phyloP scores from a whole-genome alignment of 1,284 basidiomycete species.

The Pulchroboletus neoregius region DNA sequence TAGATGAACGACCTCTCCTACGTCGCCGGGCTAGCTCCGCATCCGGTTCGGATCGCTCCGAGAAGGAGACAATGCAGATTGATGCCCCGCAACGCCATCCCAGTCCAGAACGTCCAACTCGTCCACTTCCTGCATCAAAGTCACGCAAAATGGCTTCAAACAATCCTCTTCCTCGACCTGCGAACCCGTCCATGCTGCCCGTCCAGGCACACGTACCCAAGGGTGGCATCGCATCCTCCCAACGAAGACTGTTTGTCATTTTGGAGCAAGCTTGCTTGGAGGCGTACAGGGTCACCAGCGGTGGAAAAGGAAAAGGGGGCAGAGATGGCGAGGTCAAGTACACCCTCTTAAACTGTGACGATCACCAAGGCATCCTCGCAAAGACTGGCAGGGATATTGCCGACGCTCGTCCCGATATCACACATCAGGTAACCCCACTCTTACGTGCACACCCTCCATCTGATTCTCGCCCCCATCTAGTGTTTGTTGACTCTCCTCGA shows the following conservation, averaged over 20 bases:
- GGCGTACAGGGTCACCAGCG: slow-evolving; percentile 82
- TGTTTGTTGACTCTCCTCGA: slow-evolving; percentile 96
- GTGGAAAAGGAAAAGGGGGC: slow-evolving; percentile 49
- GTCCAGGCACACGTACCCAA: slow-evolving; percentile 77
- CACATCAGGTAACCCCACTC: slow-evolving; percentile 76
- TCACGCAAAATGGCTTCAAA: slow-evolving; percentile 40
- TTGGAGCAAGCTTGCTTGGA: slow-evolving; percentile 94
- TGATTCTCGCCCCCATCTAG: slow-evolving; percentile 38
- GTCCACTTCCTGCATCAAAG: slow-evolving; percentile 49
- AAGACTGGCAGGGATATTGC: slow-evolving; percentile 98
- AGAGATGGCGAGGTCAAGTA: slow-evolving; percentile 86
- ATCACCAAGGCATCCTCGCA: slow-evolving; percentile 97
- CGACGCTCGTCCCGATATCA: slow-evolving; percentile 97
- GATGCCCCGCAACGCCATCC: slow-evolving; percentile 1
- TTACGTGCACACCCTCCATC: background rate
- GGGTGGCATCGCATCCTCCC: slow-evolving; percentile 52
- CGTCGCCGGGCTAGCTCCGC: slow-evolving; percentile 24
- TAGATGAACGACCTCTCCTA: slow-evolving; percentile 29
- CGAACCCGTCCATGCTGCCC: slow-evolving; percentile 78
- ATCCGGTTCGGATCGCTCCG: slow-evolving; percentile 33
- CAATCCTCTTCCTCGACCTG: slow-evolving; percentile 39
- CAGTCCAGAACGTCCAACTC: slow-evolving; percentile 40
- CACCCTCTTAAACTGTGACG: slow-evolving; percentile 96
- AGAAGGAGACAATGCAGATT: slow-evolving; percentile 30
- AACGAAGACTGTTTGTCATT: slow-evolving; percentile 82